phyloP scores from a whole-genome alignment of 371 early-diverging fungal genomes.

The Mortierella sp. region DNA sequence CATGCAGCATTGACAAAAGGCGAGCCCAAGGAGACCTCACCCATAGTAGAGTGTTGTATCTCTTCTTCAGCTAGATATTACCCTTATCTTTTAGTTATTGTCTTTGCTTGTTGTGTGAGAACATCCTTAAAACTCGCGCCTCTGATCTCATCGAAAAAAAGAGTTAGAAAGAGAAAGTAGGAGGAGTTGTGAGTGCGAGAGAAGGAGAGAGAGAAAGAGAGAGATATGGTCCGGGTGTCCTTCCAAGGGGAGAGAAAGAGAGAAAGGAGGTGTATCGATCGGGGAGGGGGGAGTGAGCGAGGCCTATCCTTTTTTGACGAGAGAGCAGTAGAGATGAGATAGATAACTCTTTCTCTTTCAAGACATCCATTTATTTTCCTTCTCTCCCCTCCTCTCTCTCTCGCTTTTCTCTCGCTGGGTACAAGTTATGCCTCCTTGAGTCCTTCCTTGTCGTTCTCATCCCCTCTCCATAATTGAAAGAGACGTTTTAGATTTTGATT shows the following conservation, averaged over 20 bases:
- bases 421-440: background rate
- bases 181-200: background rate
- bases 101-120: too few relatives aligned
- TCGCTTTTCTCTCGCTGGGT: background rate
- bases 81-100: too few relatives aligned
- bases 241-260: background rate
- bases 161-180: background rate
- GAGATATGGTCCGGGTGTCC: too few relatives aligned
- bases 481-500: too few relatives aligned
- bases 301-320: background rate
- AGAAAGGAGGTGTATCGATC: background rate
- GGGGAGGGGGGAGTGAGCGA: background rate
- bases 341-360: background rate
- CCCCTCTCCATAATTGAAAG: too few relatives aligned
- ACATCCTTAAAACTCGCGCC: too few relatives aligned
- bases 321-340: too few relatives aligned
- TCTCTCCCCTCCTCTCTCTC: background rate
- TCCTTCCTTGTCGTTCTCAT: background rate
- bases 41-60: too few relatives aligned
- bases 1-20: too few relatives aligned
- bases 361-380: background rate
- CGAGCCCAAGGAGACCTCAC: too few relatives aligned
- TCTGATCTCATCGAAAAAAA: too few relatives aligned
- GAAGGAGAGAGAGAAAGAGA: background rate
- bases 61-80: too few relatives aligned